Evolutionary conservation across 345 rosid species (phyloP).

Genomic region (thale cress (Arabidopsis thaliana)): TAIR10.1 NC_003076.8:4015501-4016000

Average conservation of each 20-base stretch:
- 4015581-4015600: constrained; percentile 72
- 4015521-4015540: constrained; percentile 68
- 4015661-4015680: constrained; percentile 59
- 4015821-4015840: constrained; percentile 83
- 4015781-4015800: constrained; percentile 98
- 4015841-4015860: constrained; percentile 93
- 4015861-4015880: constrained; percentile 99
- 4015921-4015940: constrained; percentile 84
- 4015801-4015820: constrained; percentile 99
- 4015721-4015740: constrained; percentile 63
- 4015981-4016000: constrained; percentile 96
- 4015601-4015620: constrained; percentile 75
- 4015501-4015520: constrained; percentile 75
- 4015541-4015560: constrained; percentile 77
- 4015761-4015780: constrained; percentile 97
- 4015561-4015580: constrained; percentile 77
- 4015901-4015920: constrained; percentile 60
- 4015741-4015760: constrained; percentile 92
- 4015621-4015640: constrained; percentile 65
- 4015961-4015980: constrained; percentile 77
- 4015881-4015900: constrained; percentile 58
- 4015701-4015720: constrained; percentile 59
- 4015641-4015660: constrained; percentile 54
- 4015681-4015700: constrained; percentile 55
- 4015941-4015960: constrained; percentile 82